Base-by-base conservation (phyloP, 2,329 filamentous ascomycete species). In the Ascochyta viciae-villosae region DNA sequence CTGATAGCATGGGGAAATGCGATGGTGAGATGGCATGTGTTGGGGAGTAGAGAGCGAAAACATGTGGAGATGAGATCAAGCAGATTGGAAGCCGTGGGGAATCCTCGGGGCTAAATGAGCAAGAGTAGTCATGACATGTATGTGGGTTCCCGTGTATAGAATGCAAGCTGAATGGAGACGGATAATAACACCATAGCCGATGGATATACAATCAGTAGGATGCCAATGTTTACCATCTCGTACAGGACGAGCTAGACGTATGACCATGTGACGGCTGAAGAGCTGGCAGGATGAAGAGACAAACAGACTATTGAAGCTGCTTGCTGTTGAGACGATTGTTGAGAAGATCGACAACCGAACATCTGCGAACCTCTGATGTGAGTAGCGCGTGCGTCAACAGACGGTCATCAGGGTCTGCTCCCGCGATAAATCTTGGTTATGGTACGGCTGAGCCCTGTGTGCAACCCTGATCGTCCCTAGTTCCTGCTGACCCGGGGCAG, bases 401-500 rank as follows among this genome's bases (percentile, higher is more conserved):
- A 24, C 13, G 52, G 23, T n/a, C 33, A n/a, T 42, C 46, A 46
- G 47, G 47, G 47, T 55, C 40, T 41, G 29, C 6, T 38, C 19
- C 41, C 13, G 49, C 15, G 13, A 16, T 29, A 26, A 24, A 55
- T 41, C 22, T 55, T 45, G 46, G 41, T 41, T 50, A 15, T 31
- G 46, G 16, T 33, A 41, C 46, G 47, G 42, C 47, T 46, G 41
- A 50, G 40, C 53, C 46, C 34, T 38, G 35, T 3, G 37, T 33
- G 40, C 31, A 35, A 26, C 23, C 46, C 29, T 33, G 27, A 35
- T 35, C 16, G 27, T n/a, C n/a, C 26, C 3, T 38, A 42, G 22
- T 37, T 12, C 19, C 35, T 31, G 23, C 37, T 26, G 31, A 42
- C 24, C 26, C 29, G 23, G 8, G 19, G 10, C 29, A 13, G 13